Percentiles rank a stretch among this genome's conserved stretches.
These are phyloP conservation scores for Trametes hirsuta DNA, from an alignment of 1,284 basidiomycete species.

Conservation along the genomic window DNA sequence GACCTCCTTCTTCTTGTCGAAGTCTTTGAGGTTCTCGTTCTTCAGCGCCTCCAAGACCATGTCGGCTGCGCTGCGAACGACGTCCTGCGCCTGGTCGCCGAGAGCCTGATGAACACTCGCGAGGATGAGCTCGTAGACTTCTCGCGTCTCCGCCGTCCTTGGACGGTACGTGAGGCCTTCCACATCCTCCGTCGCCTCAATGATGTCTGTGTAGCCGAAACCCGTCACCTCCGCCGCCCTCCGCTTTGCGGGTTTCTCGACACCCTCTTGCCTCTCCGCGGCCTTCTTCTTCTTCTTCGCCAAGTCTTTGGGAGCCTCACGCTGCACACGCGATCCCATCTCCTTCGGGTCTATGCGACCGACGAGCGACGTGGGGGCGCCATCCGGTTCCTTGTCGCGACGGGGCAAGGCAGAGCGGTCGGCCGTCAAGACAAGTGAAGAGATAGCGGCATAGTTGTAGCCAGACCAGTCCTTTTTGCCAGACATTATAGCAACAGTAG, in stretches of 20 bases:
- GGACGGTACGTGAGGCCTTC: slow-evolving; percentile 94
- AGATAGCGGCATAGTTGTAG: slow-evolving; percentile 92
- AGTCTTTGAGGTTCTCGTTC: slow-evolving; percentile 90
- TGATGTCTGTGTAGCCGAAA: slow-evolving; percentile 85
- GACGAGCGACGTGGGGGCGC: slow-evolving; percentile 90
- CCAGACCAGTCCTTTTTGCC: slow-evolving; percentile 79
- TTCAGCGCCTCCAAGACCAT: slow-evolving; percentile 90
- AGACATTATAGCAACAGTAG: slow-evolving; percentile 30
- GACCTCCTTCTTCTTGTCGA: slow-evolving; percentile 97
- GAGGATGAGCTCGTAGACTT: slow-evolving; percentile 94
- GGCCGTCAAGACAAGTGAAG: slow-evolving; percentile 84
- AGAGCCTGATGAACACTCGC: slow-evolving; percentile 81
- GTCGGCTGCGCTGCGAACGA: slow-evolving; percentile 94
- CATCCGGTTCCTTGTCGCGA: slow-evolving; percentile 93
- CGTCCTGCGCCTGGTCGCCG: slow-evolving; percentile 95
- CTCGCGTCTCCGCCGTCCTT: slow-evolving; percentile 90
- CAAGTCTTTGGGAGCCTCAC: slow-evolving; percentile 88
- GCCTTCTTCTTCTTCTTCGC: slow-evolving; percentile 95
- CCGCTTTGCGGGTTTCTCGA: slow-evolving; percentile 62
- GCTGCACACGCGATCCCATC: slow-evolving; percentile 92
- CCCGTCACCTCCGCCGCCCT: slow-evolving; percentile 54
- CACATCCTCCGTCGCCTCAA: slow-evolving; percentile 91
- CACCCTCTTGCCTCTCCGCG: slow-evolving; percentile 54
- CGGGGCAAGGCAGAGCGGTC: slow-evolving; percentile 76
- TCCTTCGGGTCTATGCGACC: slow-evolving; percentile 90